These are phyloP conservation scores for Saprolegnia diclina DNA, from an alignment of 352 stramenopile species.

Conservation along the genomic window DNA sequence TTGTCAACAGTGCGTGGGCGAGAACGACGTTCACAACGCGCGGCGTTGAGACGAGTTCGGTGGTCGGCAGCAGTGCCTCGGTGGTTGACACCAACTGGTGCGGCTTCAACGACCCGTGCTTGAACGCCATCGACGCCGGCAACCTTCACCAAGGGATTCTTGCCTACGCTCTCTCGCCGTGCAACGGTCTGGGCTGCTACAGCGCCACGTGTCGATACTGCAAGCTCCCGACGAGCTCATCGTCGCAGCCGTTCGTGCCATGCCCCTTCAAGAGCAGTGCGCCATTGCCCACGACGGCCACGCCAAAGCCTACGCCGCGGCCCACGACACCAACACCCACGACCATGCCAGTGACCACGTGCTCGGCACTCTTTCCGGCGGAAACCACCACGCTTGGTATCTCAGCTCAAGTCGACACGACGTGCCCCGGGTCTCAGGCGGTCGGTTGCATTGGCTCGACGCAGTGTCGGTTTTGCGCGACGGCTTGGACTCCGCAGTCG, in stretches of 20 bases:
- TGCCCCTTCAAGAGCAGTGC: slow-evolving; percentile 34
- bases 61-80: background rate
- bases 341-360: slow-evolving; percentile 2
- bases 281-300: background rate
- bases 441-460: slow-evolving; percentile 27
- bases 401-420: slow-evolving; percentile 16
- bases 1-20: slow-evolving; percentile 9
- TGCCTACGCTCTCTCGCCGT: slow-evolving; percentile 31
- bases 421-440: slow-evolving; percentile 16
- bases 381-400: slow-evolving; percentile 17
- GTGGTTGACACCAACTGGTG: slow-evolving; percentile 34
- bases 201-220: slow-evolving; percentile 35
- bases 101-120: slow-evolving; percentile 34
- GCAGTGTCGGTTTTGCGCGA: slow-evolving; percentile 28
- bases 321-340: background rate
- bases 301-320: background rate
- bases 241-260: slow-evolving; percentile 30
- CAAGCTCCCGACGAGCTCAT: slow-evolving; percentile 33
- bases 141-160: slow-evolving; percentile 35
- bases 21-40: background rate
- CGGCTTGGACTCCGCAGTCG: slow-evolving; percentile 20
- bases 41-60: background rate
- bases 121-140: slow-evolving; percentile 34
- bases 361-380: background rate
- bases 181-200: slow-evolving; percentile 35